Evolutionary conservation across 306 rosid species (phyloP).

Genomic region (Herpetospermum pedunculosum): DNA sequence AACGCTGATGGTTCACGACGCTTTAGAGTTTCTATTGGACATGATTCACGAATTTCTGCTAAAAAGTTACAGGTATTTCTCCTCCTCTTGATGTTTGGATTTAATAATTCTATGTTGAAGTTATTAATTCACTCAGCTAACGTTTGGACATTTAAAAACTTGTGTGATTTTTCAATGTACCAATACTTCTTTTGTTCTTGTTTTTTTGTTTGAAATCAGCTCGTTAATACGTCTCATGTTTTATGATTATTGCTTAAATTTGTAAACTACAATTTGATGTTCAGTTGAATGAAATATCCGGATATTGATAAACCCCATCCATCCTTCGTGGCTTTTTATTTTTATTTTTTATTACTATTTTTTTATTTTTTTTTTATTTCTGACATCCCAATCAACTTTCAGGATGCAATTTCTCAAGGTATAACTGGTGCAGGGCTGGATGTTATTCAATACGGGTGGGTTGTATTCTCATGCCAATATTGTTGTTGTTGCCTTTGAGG

Average conservation of each 20-base stretch:
- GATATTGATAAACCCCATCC: background rate
- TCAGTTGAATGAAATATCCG: background rate
- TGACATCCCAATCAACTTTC: constrained; percentile 17
- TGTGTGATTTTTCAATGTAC: background rate
- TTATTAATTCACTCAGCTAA: background rate
- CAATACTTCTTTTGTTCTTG: background rate
- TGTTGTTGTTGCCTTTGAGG: background rate
- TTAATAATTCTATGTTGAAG: background rate
- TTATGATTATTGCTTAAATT: background rate
- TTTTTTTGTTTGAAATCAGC: background rate
- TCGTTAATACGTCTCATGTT: background rate
- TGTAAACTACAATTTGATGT: background rate
- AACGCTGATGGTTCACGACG: constrained; percentile 39
- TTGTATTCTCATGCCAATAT: constrained; percentile 9
- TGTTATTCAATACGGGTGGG: constrained; percentile 91
- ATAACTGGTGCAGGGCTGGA: constrained; percentile 63
- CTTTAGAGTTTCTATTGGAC: constrained; percentile 76
- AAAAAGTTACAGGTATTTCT: constrained; percentile 57
- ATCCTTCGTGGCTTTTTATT: background rate
- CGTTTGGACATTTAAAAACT: background rate
- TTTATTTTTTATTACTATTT: background rate
- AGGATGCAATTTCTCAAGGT: constrained; percentile 85
- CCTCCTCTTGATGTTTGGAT: background rate
- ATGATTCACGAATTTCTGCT: constrained; percentile 85
- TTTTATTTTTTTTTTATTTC: background rate